Evolutionary conservation across 2,329 filamentous ascomycete species (phyloP).

Genomic region (Microsporum ferrugineum): DNA sequence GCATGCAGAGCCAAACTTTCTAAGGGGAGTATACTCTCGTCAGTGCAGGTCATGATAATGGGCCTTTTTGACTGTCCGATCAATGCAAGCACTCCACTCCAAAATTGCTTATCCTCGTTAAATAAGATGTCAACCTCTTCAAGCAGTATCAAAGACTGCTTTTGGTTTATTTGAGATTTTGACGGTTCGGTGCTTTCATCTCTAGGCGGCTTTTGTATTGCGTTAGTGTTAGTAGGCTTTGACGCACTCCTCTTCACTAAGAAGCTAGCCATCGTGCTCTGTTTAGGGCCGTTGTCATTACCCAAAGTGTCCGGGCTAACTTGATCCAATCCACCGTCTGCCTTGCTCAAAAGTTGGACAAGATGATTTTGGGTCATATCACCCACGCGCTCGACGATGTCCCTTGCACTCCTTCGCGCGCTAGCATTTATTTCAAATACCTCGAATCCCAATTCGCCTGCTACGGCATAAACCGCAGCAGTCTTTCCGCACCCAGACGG

Average conservation of each 20-base stretch:
- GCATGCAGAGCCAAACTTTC: constrained; percentile 68
- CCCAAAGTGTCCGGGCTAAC: neutral
- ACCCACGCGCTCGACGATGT: constrained; percentile 81
- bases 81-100: constrained; percentile 66
- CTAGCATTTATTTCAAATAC: constrained; percentile 89
- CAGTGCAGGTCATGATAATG: constrained; percentile 89
- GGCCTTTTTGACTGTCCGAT: constrained; percentile 79
- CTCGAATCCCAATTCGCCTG: constrained; percentile 83
- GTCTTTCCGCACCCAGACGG: constrained; percentile 88
- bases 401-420: constrained; percentile 72
- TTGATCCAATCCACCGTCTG: constrained; percentile 27
- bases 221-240: constrained; percentile 10
- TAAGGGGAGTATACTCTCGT: constrained; percentile 70
- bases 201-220: neutral
- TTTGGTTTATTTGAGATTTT: constrained; percentile 16
- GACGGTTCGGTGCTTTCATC: constrained; percentile 10
- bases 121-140: constrained; percentile 92
- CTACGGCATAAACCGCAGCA: constrained; percentile 79
- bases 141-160: constrained; percentile 79
- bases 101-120: constrained; percentile 93
- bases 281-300: constrained; percentile 49
- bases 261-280: constrained; percentile 70
- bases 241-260: constrained; percentile 49
- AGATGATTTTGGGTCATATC: constrained; percentile 96
- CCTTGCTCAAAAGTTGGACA: constrained; percentile 46